Percentiles rank a stretch among this genome's conserved stretches.
These are phyloP conservation scores for Penicillium sp. DNA, from an alignment of 2,329 filamentous ascomycete genomes.

Conservation along the genomic window DNA sequence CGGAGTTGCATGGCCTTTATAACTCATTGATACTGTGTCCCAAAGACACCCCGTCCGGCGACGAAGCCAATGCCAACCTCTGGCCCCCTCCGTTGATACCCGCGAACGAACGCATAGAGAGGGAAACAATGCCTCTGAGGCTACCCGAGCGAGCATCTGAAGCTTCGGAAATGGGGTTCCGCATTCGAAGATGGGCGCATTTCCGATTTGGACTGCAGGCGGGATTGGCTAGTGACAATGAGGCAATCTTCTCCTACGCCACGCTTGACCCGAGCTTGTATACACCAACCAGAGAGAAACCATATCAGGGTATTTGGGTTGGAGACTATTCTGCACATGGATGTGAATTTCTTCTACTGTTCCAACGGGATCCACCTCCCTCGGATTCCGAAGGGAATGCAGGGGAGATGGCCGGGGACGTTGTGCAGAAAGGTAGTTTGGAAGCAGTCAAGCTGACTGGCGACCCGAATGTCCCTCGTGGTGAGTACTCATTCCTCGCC, in stretches of 20 bases:
- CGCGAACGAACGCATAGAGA: conserved; percentile 55
- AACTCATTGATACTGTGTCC: conserved; percentile 68
- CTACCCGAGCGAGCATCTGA: conserved; percentile 50
- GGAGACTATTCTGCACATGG: conserved; percentile 87
- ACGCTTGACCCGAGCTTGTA: conserved; percentile 75
- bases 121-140: conserved; percentile 31
- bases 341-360: conserved; percentile 79
- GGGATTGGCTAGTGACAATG: conserved; percentile 24
- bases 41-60: conserved; percentile 40
- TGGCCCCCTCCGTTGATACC: conserved; percentile 78
- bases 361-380: conserved; percentile 61
- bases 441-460: conserved; percentile 90
- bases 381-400: conserved; percentile 40
- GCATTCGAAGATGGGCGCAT: conserved; percentile 74
- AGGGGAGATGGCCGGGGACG: conserved; percentile 34
- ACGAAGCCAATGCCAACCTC: conserved; percentile 49
- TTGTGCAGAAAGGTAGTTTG: conserved; percentile 64
- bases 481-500: conserved; percentile 77
- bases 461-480: conserved; percentile 83
- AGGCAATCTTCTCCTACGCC: conserved; percentile 61
- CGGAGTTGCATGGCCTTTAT: conserved; percentile 55
- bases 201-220: conserved; percentile 45
- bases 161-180: conserved; percentile 68
- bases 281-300: conserved; percentile 74
- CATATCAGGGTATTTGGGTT: conserved; percentile 87